phyloP scores from a whole-genome alignment of 495 filamentous ascomycete genomes.

The Hypoxylon rickii region DNA sequence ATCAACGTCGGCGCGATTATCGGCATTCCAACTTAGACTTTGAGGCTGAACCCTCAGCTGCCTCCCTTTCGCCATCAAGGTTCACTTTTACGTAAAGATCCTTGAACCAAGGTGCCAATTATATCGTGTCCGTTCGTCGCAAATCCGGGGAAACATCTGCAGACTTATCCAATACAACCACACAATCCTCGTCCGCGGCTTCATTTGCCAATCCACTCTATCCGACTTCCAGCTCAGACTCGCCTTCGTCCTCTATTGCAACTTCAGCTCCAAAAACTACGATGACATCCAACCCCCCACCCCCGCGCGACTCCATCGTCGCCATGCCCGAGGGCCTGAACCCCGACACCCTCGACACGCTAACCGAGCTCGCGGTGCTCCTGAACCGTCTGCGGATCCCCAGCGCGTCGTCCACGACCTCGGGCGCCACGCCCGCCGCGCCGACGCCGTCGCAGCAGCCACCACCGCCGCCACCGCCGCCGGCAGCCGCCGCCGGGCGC shows the following conservation, averaged over 20 bases:
- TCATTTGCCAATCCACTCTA: background rate
- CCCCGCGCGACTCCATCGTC: constrained; percentile 35
- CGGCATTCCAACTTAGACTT: constrained; percentile 9
- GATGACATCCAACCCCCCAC: constrained; percentile 43
- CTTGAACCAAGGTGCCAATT: too few species aligned
- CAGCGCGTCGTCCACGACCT: constrained; percentile 19
- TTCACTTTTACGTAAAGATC: constrained; percentile 5
- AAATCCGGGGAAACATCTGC: too few species aligned
- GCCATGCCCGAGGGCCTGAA: constrained; percentile 54
- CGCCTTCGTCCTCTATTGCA: background rate
- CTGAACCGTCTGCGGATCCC: constrained; percentile 69
- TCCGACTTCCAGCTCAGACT: background rate
- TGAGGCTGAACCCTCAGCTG: constrained; percentile 13
- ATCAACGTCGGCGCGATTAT: constrained; percentile 17
- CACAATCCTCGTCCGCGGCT: too few species aligned
- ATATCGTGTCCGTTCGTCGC: too few species aligned
- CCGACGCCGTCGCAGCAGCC: constrained; percentile 25
- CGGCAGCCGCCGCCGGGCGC: constrained; percentile 23
- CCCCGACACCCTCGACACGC: constrained; percentile 75
- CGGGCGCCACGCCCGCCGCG: constrained; percentile 5
- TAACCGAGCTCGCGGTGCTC: constrained; percentile 79
- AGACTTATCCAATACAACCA: too few species aligned
- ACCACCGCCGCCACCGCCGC: constrained; percentile 10
- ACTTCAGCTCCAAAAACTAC: background rate
- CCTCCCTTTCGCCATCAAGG: constrained; percentile 22